These are phyloP conservation scores for Ascochyta pisi DNA, from an alignment of 2,329 filamentous ascomycete species.

Conservation along the genomic window DNA sequence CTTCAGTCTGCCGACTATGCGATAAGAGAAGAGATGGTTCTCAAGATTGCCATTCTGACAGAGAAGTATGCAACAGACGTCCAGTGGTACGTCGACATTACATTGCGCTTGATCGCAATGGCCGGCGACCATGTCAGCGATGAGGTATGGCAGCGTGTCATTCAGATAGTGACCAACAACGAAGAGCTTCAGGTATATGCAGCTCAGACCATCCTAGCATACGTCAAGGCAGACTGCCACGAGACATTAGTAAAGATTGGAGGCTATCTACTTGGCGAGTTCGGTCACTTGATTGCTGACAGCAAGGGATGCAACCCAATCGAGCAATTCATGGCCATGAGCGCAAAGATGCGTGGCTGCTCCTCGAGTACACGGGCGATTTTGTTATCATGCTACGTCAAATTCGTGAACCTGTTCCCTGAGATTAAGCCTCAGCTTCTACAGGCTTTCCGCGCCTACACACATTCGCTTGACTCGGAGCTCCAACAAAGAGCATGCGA, in stretches of 20 bases:
- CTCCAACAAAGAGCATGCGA: conserved; percentile 96
- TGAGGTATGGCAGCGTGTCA: conserved; percentile 98
- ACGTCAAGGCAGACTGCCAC: conserved; percentile 94
- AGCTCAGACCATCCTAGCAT: conserved; percentile 88
- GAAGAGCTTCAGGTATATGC: conserved; percentile 97
- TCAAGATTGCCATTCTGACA: conserved; percentile 97
- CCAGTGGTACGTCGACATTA: conserved; percentile 99
- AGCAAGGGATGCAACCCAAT: conserved; percentile 92
- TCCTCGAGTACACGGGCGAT: conserved; percentile 91
- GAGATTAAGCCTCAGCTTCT: conserved; percentile 97
- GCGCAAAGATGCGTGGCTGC: conserved; percentile 86
- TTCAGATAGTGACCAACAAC: conserved; percentile 99
- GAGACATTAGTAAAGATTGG: conserved; percentile 98
- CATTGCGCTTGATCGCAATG: conserved; percentile 90
- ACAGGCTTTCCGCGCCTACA: conserved; percentile 89
- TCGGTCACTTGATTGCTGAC: conserved; percentile 94
- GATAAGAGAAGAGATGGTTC: conserved; percentile 97
- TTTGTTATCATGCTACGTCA: conserved; percentile 93
- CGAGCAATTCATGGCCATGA: conserved; percentile 92
- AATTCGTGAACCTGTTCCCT: conserved; percentile 97
- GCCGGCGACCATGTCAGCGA: conserved; percentile 98
- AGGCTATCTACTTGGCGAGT: conserved; percentile 93
- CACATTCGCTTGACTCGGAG: conserved; percentile 92
- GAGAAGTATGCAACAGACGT: conserved; percentile 99
- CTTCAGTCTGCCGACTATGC: conserved; percentile 97